Evolutionary conservation across 169 alveolate genomes (phyloP).

Genomic region (Plasmodium blacklocki): DNA sequence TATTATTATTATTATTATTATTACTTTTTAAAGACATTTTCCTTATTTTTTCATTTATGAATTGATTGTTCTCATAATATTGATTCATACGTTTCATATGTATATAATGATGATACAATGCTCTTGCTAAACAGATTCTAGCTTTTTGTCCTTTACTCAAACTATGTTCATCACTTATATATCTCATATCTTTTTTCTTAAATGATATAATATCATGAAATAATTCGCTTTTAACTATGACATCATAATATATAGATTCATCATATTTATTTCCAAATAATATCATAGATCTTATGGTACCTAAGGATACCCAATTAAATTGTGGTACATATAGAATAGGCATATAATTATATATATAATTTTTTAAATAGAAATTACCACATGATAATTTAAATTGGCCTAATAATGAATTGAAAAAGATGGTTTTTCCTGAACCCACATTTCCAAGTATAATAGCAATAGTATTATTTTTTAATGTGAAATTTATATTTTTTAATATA

Average conservation of each 20-base stretch:
- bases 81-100: conserved; percentile 17
- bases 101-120: conserved; percentile 84
- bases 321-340: conserved; percentile 88
- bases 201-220: conserved; percentile 82
- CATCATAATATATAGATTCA: conserved; percentile 67
- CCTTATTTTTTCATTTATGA: background rate
- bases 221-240: conserved; percentile 79
- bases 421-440: conserved; percentile 93
- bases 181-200: conserved; percentile 83
- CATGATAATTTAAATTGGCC: conserved; percentile 61
- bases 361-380: conserved; percentile 48
- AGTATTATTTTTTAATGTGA: conserved; percentile 37
- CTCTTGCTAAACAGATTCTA: conserved; percentile 93
- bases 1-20: background rate
- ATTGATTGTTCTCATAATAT: conserved; percentile 1
- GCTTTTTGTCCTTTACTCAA: conserved; percentile 95
- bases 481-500: conserved; percentile 26
- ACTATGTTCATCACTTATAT: conserved; percentile 83
- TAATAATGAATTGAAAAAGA: conserved; percentile 86
- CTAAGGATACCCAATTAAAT: conserved; percentile 87
- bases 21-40: background rate
- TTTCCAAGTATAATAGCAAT: conserved; percentile 87
- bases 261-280: conserved; percentile 83
- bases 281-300: conserved; percentile 86
- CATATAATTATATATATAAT: conserved; percentile 41